Evolutionary conservation across 1,139 yeast species (phyloP).

Genomic region (Taphrina sp.): DNA sequence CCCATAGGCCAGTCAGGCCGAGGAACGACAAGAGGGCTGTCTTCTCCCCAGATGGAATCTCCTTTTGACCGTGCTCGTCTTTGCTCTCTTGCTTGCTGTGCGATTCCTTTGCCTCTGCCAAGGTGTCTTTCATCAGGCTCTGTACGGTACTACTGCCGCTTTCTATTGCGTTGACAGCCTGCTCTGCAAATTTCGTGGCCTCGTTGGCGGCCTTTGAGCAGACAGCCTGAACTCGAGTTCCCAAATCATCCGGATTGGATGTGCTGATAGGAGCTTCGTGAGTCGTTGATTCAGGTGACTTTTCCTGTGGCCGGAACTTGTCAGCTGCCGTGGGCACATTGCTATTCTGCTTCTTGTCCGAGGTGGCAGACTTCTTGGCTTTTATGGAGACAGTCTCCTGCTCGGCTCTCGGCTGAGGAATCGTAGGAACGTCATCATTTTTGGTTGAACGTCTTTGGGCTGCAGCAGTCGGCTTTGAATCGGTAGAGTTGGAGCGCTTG

Average conservation of each 20-base stretch:
- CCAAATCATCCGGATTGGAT: slow-evolving; percentile 7
- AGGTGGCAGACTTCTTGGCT: background rate
- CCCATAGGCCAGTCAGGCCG: slow-evolving; percentile 24
- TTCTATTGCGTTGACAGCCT: slow-evolving; percentile 24
- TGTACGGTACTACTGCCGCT: slow-evolving; percentile 1
- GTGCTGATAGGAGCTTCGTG: slow-evolving; percentile 1
- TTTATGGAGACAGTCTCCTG: too few species aligned
- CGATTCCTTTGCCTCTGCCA: background rate
- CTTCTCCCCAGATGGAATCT: slow-evolving; percentile 22
- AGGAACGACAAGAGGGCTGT: slow-evolving; percentile 16
- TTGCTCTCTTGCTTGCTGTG: background rate
- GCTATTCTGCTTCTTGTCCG: slow-evolving; percentile 7
- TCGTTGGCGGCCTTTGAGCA: slow-evolving; percentile 3
- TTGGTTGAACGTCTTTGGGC: background rate
- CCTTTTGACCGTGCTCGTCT: background rate
- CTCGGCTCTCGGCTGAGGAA: slow-evolving; percentile 4
- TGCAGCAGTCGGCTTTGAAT: slow-evolving; percentile 6
- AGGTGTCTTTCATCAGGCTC: slow-evolving; percentile 3
- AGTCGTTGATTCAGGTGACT: background rate
- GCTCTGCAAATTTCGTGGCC: slow-evolving; percentile 12
- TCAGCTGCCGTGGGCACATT: slow-evolving; percentile 20
- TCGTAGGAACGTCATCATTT: background rate
- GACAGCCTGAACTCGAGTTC: slow-evolving; percentile 9
- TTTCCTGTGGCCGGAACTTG: slow-evolving; percentile 3
- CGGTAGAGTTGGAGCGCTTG: slow-evolving; percentile 26